Base-by-base conservation (phyloP, 768 basidiomycete species). In the Podaxis sp. region DNA sequence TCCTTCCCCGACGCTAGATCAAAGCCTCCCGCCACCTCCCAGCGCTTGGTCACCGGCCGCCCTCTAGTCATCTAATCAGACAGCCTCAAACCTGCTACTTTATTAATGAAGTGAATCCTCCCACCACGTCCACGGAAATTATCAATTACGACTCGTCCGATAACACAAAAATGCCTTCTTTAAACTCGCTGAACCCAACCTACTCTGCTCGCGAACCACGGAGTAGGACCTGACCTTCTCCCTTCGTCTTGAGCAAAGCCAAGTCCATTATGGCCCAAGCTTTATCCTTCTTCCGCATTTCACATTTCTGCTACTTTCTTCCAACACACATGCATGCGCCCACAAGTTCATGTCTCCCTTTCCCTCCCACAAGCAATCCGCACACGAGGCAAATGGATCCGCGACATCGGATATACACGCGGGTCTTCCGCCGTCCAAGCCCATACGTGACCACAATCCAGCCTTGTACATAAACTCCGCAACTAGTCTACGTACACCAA, bases 401-500 rank as follows among this genome's bases (percentile, higher is more conserved):
- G n/a, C n/a, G 36, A 17, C 19, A 24, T 40, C 54, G 54, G 54
- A 26, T 19, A 5, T 56, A 40, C 54, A 56, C 22, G 24, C 54
- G 19, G n/a, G 22, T 56, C 54, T 22, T 56, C 54, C 54, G 54
- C 54, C 54, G 52, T 36, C 15, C 28, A 15, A 54, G 52, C 30
- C 9, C 39, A 17, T 56, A 22, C 54, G 13, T 39, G 11, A 28
- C 33, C 8, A 13, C 52, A 53, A n/a, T 26, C 52, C 38, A 39
- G 22, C 15, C 54, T 22, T 40, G 54, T 56, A 56, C 52, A 40
- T 56, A 56, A 56, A 51, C 26, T 51, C 49, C 49, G 49, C n/a
- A 11, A 49, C 48, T 49, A 49, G 48, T 49, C 15, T 24, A 22
- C 19, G 12, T 33, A 33, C 26, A 24, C 49, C 22, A 28, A 5